phyloP scores from a whole-genome alignment of 2,329 filamentous ascomycete species.

The Aspergillus transmontanensis region DNA sequence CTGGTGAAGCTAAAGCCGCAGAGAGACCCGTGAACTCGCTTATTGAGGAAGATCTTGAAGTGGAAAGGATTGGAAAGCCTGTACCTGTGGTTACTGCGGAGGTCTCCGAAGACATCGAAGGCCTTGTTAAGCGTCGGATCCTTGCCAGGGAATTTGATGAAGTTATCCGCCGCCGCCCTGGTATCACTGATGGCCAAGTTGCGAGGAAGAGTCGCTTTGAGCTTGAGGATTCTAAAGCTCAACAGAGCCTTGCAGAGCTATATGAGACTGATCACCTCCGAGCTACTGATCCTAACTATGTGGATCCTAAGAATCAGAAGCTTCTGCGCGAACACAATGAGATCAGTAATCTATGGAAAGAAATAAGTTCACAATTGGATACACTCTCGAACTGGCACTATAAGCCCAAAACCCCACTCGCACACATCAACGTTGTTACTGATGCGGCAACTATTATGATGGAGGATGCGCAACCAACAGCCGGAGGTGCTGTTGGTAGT shows the following conservation, averaged over 20 bases:
- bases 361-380: slow-evolving; percentile 78
- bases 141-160: slow-evolving; percentile 90
- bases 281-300: slow-evolving; percentile 74
- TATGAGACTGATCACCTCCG: slow-evolving; percentile 93
- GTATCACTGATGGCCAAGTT: slow-evolving; percentile 65
- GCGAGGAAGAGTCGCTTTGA: slow-evolving; percentile 74
- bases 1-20: slow-evolving; percentile 80
- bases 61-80: slow-evolving; percentile 92
- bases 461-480: slow-evolving; percentile 91
- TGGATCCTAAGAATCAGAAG: slow-evolving; percentile 82
- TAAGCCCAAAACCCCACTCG: slow-evolving; percentile 81
- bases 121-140: slow-evolving; percentile 91
- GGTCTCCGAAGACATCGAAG: slow-evolving; percentile 86
- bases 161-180: slow-evolving; percentile 78
- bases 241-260: slow-evolving; percentile 83
- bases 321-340: slow-evolving; percentile 79
- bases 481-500: slow-evolving; percentile 63
- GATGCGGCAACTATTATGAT: slow-evolving; percentile 91
- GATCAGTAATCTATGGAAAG: slow-evolving; percentile 80
- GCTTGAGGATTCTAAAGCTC: slow-evolving; percentile 83
- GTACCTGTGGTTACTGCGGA: slow-evolving; percentile 92
- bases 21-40: slow-evolving; percentile 89
- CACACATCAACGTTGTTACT: slow-evolving; percentile 81
- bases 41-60: slow-evolving; percentile 91
- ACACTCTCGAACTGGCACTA: slow-evolving; percentile 92